Evolutionary conservation across 805 yeast species (phyloP).

Genomic region (Schwanniomyces occidentalis): DNA sequence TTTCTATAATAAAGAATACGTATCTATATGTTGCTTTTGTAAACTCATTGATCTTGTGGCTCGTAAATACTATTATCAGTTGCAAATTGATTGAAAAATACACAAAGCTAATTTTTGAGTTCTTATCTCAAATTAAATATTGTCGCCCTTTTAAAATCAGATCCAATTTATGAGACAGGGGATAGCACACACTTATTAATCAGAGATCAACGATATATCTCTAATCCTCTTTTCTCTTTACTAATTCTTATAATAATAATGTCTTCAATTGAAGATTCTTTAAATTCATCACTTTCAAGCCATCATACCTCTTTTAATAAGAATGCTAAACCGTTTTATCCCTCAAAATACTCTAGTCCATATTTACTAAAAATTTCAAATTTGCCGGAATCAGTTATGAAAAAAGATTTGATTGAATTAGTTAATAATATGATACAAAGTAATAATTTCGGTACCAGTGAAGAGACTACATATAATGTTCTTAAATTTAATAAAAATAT

Average conservation of each 20-base stretch:
- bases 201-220: too few species aligned
- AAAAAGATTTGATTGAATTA: slow-evolving; percentile 14
- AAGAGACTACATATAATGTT: slow-evolving; percentile 6
- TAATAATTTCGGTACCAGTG: slow-evolving; percentile 8
- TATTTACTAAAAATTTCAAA: slow-evolving; percentile 10
- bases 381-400: slow-evolving; percentile 12
- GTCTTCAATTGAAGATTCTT: slow-evolving; percentile 2
- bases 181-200: too few species aligned
- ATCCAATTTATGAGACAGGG: too few species aligned
- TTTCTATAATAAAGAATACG: too few species aligned
- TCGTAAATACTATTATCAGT: too few species aligned
- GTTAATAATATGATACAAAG: slow-evolving; percentile 15
- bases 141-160: too few species aligned
- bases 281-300: background rate
- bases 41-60: too few species aligned
- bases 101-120: slow-evolving; percentile 1
- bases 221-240: too few species aligned
- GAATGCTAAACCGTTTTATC: slow-evolving; percentile 23
- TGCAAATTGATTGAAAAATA: too few species aligned
- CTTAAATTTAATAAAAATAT: slow-evolving; percentile 6
- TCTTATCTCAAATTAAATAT: background rate
- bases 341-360: slow-evolving; percentile 7
- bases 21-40: too few species aligned
- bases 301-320: slow-evolving; percentile 13
- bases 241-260: too few species aligned